A percentile compares a stretch with the other conserved stretches of the same genome.
phyloP scores from a whole-genome alignment of 2,329 filamentous ascomycete genomes.

The Ophiostoma australiae region DNA sequence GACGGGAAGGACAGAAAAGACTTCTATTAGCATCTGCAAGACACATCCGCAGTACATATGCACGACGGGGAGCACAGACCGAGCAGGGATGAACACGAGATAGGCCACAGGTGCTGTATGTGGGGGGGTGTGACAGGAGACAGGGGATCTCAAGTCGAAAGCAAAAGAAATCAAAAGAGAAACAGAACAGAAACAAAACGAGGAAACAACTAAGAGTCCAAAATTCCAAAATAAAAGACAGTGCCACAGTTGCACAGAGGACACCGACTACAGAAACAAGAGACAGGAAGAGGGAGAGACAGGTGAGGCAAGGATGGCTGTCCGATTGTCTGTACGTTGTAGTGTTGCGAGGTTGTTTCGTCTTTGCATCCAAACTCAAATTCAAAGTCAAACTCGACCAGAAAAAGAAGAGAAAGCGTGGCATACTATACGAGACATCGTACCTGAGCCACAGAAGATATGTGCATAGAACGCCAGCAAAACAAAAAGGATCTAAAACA shows the following conservation, averaged over 20 bases:
- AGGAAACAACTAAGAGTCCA: neutral
- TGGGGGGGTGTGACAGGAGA: neutral
- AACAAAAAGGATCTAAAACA: neutral
- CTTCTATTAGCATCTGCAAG: slow-evolving; percentile 7
- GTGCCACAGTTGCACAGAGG: neutral
- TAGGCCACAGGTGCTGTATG: slow-evolving; percentile 15
- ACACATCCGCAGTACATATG: slow-evolving; percentile 17
- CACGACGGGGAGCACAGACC: slow-evolving; percentile 17
- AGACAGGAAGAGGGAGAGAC: slow-evolving; percentile 13
- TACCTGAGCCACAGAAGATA: neutral
- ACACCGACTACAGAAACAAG: neutral
- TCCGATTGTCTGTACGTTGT: neutral
- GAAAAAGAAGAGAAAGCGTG: neutral
- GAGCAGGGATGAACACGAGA: slow-evolving; percentile 22
- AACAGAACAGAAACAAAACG: neutral
- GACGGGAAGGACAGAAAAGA: neutral
- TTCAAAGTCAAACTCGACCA: neutral
- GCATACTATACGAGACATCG: neutral
- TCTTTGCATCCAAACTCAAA: neutral
- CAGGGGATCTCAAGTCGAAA: no score
- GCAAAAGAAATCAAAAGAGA: neutral
- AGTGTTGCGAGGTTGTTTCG: neutral
- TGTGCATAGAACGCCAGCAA: neutral
- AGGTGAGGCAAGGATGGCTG: slow-evolving; percentile 17
- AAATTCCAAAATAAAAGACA: neutral